Evolutionary conservation across 106 monocot species (phyloP).

Genomic region (Dioscorea alata): DNA sequence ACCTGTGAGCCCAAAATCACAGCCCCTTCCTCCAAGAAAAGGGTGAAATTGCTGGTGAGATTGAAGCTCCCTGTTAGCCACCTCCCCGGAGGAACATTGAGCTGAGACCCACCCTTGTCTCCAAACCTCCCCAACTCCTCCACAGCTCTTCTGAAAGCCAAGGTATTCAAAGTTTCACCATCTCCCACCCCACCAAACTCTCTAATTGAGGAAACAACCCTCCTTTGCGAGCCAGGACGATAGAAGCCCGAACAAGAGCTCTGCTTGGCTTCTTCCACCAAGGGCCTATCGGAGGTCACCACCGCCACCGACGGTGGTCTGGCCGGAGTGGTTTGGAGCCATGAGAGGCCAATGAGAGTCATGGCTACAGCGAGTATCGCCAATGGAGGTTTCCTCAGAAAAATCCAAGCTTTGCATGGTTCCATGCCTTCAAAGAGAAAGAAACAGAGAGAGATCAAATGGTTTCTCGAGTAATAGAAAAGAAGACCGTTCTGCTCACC

Average conservation of each 20-base stretch:
- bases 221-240: conserved; percentile 7
- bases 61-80: conserved; percentile 96
- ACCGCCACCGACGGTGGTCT: neutral
- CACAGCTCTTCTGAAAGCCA: conserved; percentile 53
- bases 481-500: too few species aligned
- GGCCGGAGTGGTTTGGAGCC: conserved; percentile 13
- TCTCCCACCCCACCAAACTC: conserved; percentile 85
- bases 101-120: conserved; percentile 50
- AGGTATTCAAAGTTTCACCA: conserved; percentile 65
- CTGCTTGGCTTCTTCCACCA: neutral
- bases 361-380: conserved; percentile 18
- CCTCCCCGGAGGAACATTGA: conserved; percentile 57
- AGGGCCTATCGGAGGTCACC: neutral
- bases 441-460: neutral
- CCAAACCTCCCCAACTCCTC: conserved; percentile 19
- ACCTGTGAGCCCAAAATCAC: conserved; percentile 87
- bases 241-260: conserved; percentile 47
- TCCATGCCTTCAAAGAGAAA: neutral
- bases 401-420: neutral
- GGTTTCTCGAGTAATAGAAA: too few species aligned
- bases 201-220: conserved; percentile 22
- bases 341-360: conserved; percentile 19
- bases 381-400: conserved; percentile 18
- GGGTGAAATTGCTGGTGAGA: conserved; percentile 81
- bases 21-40: conserved; percentile 76